These are phyloP conservation scores for Cercospora citrullina DNA, from an alignment of 2,329 filamentous ascomycete genomes.

Conservation along the genomic window DNA sequence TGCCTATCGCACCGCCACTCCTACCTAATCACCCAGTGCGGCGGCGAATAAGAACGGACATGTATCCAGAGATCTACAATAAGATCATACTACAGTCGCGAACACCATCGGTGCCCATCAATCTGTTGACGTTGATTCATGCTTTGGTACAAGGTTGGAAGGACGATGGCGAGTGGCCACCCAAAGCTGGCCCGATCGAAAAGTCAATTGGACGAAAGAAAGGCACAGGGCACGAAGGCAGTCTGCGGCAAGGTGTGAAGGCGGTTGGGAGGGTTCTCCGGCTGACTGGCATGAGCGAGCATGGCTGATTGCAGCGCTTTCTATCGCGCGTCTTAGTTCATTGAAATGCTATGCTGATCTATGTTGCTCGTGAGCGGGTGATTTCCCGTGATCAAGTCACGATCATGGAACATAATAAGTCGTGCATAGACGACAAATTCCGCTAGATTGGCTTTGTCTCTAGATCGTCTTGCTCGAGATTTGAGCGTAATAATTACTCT, in stretches of 20 bases:
- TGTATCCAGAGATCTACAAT: constrained; percentile 82
- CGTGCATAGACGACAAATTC: neutral
- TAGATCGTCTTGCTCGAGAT: neutral
- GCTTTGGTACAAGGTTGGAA: constrained; percentile 91
- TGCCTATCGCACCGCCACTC: constrained; percentile 73
- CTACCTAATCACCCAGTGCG: constrained; percentile 74
- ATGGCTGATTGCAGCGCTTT: neutral
- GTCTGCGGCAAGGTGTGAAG: constrained; percentile 47
- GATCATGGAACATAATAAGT: neutral
- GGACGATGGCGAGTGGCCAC: constrained; percentile 89
- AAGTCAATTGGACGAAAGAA: constrained; percentile 45
- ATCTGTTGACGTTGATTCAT: constrained; percentile 75
- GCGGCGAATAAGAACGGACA: constrained; percentile 68
- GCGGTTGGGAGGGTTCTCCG: constrained; percentile 47
- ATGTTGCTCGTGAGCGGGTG: neutral
- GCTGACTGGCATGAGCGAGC: constrained; percentile 28
- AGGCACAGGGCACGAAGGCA: constrained; percentile 27
- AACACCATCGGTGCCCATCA: constrained; percentile 84
- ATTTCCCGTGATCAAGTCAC: neutral
- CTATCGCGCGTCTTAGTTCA: neutral
- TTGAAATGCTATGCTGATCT: neutral
- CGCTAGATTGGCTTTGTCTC: neutral
- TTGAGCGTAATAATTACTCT: neutral
- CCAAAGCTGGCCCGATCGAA: constrained; percentile 56
- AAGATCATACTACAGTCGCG: constrained; percentile 80